Percentiles rank a stretch among this genome's conserved stretches.
These are phyloP conservation scores for Boechera stricta DNA, from an alignment of 345 rosid genomes.

Conservation along the genomic window DNA sequence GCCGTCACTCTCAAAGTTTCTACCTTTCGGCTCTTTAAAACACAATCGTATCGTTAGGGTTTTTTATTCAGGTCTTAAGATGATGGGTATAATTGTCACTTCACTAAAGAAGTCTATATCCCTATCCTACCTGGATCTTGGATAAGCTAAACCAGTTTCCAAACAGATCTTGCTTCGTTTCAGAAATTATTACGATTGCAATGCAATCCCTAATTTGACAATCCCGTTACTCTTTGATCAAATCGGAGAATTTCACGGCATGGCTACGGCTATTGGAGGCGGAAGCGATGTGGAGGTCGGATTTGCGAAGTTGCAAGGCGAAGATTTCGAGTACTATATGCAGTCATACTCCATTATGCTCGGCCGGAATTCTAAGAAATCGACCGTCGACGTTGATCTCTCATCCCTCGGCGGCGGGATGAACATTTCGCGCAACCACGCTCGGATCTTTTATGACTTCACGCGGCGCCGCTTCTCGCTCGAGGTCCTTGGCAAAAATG, in stretches of 20 bases:
- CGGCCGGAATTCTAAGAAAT: conserved; percentile 95
- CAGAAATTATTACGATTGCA: conserved; percentile 12
- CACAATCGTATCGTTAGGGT: conserved; percentile 3
- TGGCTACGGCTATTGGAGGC: conserved; percentile 62
- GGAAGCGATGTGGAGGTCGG: conserved; percentile 96
- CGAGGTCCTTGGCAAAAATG: conserved; percentile 97
- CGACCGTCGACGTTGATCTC: conserved; percentile 93
- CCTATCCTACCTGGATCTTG: conserved; percentile 2
- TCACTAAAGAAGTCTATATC: neutral
- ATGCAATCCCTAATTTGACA: conserved; percentile 32
- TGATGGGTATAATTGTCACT: conserved; percentile 40
- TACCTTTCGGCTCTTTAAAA: conserved; percentile 10
- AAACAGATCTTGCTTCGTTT: conserved; percentile 16
- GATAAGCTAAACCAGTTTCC: conserved; percentile 29
- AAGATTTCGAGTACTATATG: conserved; percentile 98
- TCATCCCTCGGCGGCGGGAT: conserved; percentile 96
- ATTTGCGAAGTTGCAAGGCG: conserved; percentile 96
- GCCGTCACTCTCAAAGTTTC: conserved; percentile 18
- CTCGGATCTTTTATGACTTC: conserved; percentile 94
- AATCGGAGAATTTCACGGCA: conserved; percentile 28
- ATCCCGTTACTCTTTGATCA: conserved; percentile 4
- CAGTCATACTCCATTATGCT: conserved; percentile 94
- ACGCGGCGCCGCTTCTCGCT: conserved; percentile 97
- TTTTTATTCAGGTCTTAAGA: neutral
- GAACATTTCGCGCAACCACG: conserved; percentile 96